Evolutionary conservation across 1,284 basidiomycete species (phyloP).

Genomic region (Pyrrhoderma lamaoense): DNA sequence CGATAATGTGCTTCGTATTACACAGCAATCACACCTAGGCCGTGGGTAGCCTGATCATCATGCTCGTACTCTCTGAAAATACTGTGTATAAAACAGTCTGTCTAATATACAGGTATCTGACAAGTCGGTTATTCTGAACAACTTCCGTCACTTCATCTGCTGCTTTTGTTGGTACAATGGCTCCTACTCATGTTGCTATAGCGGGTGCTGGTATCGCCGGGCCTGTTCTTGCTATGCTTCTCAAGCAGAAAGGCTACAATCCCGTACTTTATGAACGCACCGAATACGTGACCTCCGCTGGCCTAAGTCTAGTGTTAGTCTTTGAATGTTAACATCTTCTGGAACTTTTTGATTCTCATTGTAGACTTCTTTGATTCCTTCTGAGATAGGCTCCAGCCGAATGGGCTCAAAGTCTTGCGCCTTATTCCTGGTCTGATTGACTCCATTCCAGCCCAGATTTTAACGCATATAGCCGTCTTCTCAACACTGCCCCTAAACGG

Average conservation of each 20-base stretch:
- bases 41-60: too few relatives aligned
- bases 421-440: constrained; percentile 34
- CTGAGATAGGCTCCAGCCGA: constrained; percentile 32
- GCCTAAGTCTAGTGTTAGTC: constrained; percentile 33
- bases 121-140: too few relatives aligned
- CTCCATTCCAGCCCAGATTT: constrained; percentile 27
- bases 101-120: too few relatives aligned
- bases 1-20: too few relatives aligned
- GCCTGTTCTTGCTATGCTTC: constrained; percentile 38
- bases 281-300: constrained; percentile 25
- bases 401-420: constrained; percentile 35
- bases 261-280: constrained; percentile 37
- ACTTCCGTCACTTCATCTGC: not conserved
- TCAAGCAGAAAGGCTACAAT: constrained; percentile 36
- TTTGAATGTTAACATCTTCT: not conserved
- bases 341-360: not conserved
- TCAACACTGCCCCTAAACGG: constrained; percentile 25
- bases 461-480: constrained; percentile 24
- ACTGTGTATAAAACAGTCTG: too few relatives aligned
- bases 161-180: constrained; percentile 2
- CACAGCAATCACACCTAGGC: too few relatives aligned
- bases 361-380: not conserved
- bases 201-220: constrained; percentile 40
- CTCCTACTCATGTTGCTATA: constrained; percentile 31
- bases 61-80: too few relatives aligned